Evolutionary conservation across 2,329 filamentous ascomycete genomes (phyloP).

Genomic region (Elsinoe australis): DNA sequence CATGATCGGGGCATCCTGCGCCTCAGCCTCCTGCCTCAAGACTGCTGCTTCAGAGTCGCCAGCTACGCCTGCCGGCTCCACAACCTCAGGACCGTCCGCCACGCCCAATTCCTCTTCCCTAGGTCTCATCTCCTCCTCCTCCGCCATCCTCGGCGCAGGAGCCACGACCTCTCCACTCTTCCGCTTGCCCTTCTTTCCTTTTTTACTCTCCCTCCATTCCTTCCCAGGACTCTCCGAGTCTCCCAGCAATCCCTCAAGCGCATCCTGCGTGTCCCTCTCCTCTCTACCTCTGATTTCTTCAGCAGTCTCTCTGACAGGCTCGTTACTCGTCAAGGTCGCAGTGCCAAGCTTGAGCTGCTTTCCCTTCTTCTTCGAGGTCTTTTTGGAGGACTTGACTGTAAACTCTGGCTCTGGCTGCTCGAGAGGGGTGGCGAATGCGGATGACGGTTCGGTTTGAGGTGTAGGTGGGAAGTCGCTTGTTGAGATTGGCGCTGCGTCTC

Average conservation of each 20-base stretch:
- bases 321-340: constrained; percentile 13
- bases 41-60: too few species aligned
- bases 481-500: too few species aligned
- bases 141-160: too few species aligned
- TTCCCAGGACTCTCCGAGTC: constrained; percentile 3
- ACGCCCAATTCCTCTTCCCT: too few species aligned
- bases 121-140: too few species aligned
- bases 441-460: neutral
- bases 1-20: too few species aligned
- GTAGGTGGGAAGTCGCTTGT: too few species aligned
- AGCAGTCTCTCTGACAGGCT: constrained; percentile 21
- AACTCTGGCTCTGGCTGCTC: constrained; percentile 14
- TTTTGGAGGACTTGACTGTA: constrained; percentile 22
- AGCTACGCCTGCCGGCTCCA: too few species aligned
- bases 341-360: constrained; percentile 26
- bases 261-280: constrained; percentile 26
- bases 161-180: too few species aligned
- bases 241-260: constrained; percentile 26
- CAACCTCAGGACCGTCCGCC: too few species aligned
- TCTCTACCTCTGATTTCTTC: constrained; percentile 24
- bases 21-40: too few species aligned
- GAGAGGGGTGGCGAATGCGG: constrained; percentile 9
- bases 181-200: constrained; percentile 4
- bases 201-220: neutral
- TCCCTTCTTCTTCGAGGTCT: constrained; percentile 30